Conservation (phyloP, 1,284 basidiomycete genomes). For the Bondarzewia mesenterica region DNA sequence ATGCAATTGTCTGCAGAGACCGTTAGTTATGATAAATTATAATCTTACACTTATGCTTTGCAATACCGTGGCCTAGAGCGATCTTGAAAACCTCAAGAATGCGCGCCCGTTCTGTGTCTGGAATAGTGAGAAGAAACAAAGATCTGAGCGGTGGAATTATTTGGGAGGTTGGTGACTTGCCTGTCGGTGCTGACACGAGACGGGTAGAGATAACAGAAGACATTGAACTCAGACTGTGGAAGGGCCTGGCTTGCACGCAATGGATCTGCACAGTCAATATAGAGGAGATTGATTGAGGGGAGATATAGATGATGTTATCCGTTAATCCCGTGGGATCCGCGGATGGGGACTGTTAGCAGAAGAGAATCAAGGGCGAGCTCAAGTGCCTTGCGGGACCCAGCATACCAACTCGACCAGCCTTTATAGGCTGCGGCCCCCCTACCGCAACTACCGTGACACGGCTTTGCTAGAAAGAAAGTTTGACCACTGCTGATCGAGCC, state of each 20-base stretch:
- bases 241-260: background rate
- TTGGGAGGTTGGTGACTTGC: background rate
- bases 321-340: background rate
- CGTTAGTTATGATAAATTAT: background rate
- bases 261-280: background rate
- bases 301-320: background rate
- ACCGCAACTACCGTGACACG: background rate
- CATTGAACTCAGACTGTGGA: background rate
- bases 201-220: background rate
- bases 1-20: slow-evolving; percentile 3
- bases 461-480: background rate
- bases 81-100: slow-evolving; percentile 3
- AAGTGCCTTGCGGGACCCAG: background rate
- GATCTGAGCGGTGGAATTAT: background rate
- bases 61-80: slow-evolving; percentile 2
- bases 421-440: background rate
- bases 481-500: no score
- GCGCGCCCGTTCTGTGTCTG: slow-evolving; percentile 4
- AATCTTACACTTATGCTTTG: background rate
- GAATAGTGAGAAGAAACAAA: background rate
- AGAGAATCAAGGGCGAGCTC: background rate
- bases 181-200: slow-evolving; percentile 2
- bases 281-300: background rate
- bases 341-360: background rate
- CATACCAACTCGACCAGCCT: background rate